Conservation (phyloP, 164 flowering plant species). For the Echeveria elegans region DNA sequence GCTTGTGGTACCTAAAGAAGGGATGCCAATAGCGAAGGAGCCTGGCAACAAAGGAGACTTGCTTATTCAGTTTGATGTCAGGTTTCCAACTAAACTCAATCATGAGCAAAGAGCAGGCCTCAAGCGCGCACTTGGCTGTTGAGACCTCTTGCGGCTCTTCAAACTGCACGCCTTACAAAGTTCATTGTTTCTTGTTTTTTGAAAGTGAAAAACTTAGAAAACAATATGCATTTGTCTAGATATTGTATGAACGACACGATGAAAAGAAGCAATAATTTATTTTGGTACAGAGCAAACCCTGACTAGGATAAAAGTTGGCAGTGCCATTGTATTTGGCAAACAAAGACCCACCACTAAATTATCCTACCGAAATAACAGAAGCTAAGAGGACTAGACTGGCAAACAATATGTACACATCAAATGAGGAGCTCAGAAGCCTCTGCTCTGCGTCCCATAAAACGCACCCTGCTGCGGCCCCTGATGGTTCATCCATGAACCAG, state of each 20-base stretch:
- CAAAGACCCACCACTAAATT: background rate
- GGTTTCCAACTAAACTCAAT: slow-evolving; percentile 42
- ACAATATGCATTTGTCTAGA: background rate
- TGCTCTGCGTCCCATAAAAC: slow-evolving; percentile 1
- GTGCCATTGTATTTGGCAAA: slow-evolving; percentile 5
- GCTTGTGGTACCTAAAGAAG: slow-evolving; percentile 36
- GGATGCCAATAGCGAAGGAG: slow-evolving; percentile 57
- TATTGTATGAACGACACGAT: background rate
- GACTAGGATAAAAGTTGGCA: background rate
- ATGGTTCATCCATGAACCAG: background rate
- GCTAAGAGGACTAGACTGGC: slow-evolving; percentile 16
- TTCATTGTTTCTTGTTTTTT: background rate
- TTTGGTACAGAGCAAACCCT: too few relatives aligned
- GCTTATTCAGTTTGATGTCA: slow-evolving; percentile 44
- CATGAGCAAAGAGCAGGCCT: slow-evolving; percentile 45
- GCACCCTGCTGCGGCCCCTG: background rate
- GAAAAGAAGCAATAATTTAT: background rate
- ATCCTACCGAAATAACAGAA: background rate
- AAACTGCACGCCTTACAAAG: background rate
- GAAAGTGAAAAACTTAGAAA: background rate
- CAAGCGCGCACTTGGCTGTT: slow-evolving; percentile 35
- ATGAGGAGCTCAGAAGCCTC: background rate
- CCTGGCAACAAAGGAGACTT: slow-evolving; percentile 44
- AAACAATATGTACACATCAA: background rate
- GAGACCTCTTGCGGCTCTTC: background rate